phyloP scores from a whole-genome alignment of 306 rosid species.

The Fragaria ananassa region DNA sequence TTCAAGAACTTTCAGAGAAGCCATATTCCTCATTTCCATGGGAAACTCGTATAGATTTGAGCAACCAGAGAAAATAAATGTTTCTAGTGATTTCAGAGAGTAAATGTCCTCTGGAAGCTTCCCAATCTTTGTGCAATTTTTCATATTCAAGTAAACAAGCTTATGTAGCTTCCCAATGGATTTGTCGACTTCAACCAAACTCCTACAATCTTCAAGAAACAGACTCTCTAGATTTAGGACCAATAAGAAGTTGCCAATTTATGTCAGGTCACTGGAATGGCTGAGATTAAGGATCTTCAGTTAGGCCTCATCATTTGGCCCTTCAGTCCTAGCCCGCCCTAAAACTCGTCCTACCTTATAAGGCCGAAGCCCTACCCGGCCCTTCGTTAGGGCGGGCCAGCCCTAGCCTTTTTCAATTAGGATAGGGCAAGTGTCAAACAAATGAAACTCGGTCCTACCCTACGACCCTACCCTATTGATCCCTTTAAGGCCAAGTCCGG shows the following conservation, averaged over 20 bases:
- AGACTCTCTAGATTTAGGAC: slow-evolving; percentile 13
- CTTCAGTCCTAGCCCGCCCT: too few relatives aligned
- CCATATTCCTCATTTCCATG: not conserved
- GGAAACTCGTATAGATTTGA: not conserved
- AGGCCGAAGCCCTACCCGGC: too few relatives aligned
- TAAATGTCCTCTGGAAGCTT: not conserved
- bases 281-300: slow-evolving; percentile 14
- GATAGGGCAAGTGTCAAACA: too few relatives aligned
- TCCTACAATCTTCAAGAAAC: slow-evolving; percentile 8
- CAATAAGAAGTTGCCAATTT: not conserved
- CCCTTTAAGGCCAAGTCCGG: too few relatives aligned
- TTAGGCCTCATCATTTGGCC: too few relatives aligned
- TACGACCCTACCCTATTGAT: too few relatives aligned
- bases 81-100: not conserved
- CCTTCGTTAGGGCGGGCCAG: too few relatives aligned
- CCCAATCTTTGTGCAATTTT: slow-evolving; percentile 1
- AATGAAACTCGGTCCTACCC: too few relatives aligned
- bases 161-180: slow-evolving; percentile 5
- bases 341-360: too few relatives aligned
- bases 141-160: slow-evolving; percentile 4
- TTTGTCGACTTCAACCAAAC: not conserved
- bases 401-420: too few relatives aligned
- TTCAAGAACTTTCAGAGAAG: slow-evolving; percentile 6
- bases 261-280: not conserved
- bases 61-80: not conserved